Evolutionary conservation across 768 basidiomycete genomes (phyloP).

Genomic region (Cystobasidium onofrii): DNA sequence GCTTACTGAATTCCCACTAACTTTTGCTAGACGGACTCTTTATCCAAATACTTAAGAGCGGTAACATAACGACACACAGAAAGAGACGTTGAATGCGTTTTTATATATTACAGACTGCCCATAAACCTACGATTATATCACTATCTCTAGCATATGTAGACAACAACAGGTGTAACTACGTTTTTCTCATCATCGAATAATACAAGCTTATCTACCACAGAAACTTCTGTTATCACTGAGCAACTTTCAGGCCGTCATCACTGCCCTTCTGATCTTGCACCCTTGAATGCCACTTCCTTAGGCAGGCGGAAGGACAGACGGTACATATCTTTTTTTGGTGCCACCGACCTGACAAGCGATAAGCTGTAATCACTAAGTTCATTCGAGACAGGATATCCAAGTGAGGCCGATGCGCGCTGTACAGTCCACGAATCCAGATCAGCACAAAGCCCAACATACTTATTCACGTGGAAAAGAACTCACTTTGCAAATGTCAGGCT

Average conservation of each 20-base stretch:
- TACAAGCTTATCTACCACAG: not conserved
- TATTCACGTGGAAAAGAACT: conserved; percentile 43
- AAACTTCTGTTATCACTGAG: not conserved
- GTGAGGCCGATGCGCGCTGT: conserved; percentile 31
- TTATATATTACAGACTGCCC: too few species aligned
- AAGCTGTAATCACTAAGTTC: conserved; percentile 46
- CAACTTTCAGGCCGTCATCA: not conserved
- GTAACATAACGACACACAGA: too few species aligned
- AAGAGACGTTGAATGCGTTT: too few species aligned
- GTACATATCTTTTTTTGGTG: conserved; percentile 96
- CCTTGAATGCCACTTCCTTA: conserved; percentile 46
- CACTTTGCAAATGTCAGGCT: conserved; percentile 72
- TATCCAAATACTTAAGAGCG: too few species aligned
- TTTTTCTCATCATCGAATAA: not conserved
- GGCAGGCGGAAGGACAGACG: conserved; percentile 81
- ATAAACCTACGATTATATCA: too few species aligned
- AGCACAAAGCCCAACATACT: too few species aligned
- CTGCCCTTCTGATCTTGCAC: not conserved
- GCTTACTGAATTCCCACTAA: too few species aligned
- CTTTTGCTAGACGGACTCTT: too few species aligned
- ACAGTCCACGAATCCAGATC: not conserved
- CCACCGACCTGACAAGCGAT: conserved; percentile 80
- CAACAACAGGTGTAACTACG: not conserved
- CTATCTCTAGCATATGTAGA: not conserved
- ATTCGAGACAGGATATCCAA: conserved; percentile 42